Conservation (phyloP, 345 rosid species). For the Citrus medica region DNA sequence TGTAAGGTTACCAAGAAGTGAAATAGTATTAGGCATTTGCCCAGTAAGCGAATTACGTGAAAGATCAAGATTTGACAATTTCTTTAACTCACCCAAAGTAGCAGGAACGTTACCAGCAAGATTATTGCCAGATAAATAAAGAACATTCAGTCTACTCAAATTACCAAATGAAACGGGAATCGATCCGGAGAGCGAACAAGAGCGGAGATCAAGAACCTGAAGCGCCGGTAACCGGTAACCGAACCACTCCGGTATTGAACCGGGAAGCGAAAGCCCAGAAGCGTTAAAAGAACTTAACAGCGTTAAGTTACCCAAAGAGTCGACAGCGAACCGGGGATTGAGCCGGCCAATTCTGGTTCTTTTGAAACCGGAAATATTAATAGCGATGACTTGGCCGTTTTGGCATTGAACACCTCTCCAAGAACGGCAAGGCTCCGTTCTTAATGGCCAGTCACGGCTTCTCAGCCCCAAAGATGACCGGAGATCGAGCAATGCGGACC, state of each 20-base stretch:
- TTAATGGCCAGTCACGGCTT: conserved; percentile 57
- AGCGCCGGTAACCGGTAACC: conserved; percentile 42
- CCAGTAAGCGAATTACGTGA: conserved; percentile 53
- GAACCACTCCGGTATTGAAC: conserved; percentile 61
- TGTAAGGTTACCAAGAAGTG: conserved; percentile 33
- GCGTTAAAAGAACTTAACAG: conserved; percentile 53
- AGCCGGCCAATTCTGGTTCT: conserved; percentile 50
- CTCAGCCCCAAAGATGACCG: conserved; percentile 65
- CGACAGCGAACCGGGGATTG: conserved; percentile 51
- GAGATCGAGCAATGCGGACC: conserved; percentile 50
- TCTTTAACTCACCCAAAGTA: conserved; percentile 37
- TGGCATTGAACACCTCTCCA: conserved; percentile 58
- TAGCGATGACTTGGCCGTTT: conserved; percentile 41
- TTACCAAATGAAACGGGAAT: conserved; percentile 54
- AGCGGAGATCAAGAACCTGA: conserved; percentile 58
- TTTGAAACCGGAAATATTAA: conserved; percentile 52
- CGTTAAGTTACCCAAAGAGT: conserved; percentile 49
- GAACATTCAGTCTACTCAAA: conserved; percentile 33
- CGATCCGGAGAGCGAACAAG: conserved; percentile 42
- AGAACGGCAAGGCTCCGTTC: conserved; percentile 43
- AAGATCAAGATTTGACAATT: conserved; percentile 45
- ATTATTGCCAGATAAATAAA: conserved; percentile 42
- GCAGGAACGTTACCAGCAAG: conserved; percentile 43
- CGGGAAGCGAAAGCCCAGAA: conserved; percentile 60
- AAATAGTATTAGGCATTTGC: conserved; percentile 40